Evolutionary conservation across 2,329 filamentous ascomycete genomes (phyloP).

Genomic region (Penicillium sclerotigenum): DNA sequence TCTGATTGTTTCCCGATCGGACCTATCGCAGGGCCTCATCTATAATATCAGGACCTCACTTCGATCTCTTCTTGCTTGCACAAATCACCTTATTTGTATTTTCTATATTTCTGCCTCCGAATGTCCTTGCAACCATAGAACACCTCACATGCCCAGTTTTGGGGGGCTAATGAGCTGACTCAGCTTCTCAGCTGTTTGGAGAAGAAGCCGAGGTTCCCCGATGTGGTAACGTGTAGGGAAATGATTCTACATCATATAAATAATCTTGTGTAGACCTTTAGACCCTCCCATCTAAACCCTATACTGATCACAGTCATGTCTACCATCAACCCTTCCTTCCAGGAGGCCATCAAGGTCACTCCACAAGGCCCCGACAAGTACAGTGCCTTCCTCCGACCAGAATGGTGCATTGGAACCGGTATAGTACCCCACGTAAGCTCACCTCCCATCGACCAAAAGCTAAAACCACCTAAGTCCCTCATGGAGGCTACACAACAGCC

Average conservation of each 20-base stretch:
- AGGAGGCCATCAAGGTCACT: conserved; percentile 38
- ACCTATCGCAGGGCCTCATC: neutral
- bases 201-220: conserved; percentile 9
- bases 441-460: neutral
- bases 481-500: conserved; percentile 67
- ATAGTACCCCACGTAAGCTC: conserved; percentile 11
- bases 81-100: neutral
- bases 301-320: conserved; percentile 4
- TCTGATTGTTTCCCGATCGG: neutral
- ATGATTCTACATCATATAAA: neutral
- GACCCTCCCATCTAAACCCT: neutral
- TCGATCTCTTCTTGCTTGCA: neutral
- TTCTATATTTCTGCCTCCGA: neutral
- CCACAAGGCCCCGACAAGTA: conserved; percentile 55
- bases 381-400: conserved; percentile 51
- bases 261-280: neutral
- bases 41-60: neutral
- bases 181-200: neutral
- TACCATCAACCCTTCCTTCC: conserved; percentile 31
- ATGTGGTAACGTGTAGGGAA: neutral
- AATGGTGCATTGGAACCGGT: conserved; percentile 67
- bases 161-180: neutral
- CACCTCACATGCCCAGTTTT: neutral
- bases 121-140: neutral
- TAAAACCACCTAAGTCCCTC: conserved; percentile 56